Evolutionary conservation across 768 basidiomycete genomes (phyloP).

Genomic region (Tulasnella sp.): DNA sequence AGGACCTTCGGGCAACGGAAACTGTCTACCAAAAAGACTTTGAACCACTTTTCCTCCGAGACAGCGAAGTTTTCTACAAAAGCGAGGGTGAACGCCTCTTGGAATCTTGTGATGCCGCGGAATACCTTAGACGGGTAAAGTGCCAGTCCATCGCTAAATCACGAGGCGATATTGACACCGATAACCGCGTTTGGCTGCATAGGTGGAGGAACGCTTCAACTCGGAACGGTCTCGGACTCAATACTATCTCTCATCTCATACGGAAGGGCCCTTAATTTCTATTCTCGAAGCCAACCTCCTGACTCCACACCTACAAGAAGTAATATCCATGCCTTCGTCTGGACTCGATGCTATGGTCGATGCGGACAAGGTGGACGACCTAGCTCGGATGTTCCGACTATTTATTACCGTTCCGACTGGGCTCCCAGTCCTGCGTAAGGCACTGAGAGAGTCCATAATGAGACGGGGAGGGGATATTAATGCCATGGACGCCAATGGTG

Average conservation of each 20-base stretch:
- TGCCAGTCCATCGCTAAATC: conserved; percentile 25
- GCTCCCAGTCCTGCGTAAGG: conserved; percentile 45
- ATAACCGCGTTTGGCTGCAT: conserved; percentile 21
- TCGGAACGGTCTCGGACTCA: conserved; percentile 75
- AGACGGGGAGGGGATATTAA: conserved; percentile 73
- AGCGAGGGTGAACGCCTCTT: conserved; percentile 59
- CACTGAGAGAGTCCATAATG: conserved; percentile 59
- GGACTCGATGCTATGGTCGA: conserved; percentile 85
- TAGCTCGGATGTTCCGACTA: conserved; percentile 66
- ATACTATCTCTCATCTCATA: conserved; percentile 73
- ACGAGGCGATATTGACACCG: neutral
- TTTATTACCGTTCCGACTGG: conserved; percentile 59
- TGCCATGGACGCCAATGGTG: conserved; percentile 30
- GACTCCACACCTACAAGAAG: conserved; percentile 55
- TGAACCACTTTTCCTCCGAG: conserved; percentile 66
- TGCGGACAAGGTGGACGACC: conserved; percentile 57
- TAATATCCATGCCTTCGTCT: conserved; percentile 69
- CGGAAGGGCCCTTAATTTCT: conserved; percentile 49
- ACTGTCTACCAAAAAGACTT: conserved; percentile 74
- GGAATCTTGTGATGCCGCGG: conserved; percentile 62
- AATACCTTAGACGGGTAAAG: conserved; percentile 71
- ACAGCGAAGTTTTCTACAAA: conserved; percentile 69
- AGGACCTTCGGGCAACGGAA: conserved; percentile 27
- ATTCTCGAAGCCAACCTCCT: conserved; percentile 72
- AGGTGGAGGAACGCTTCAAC: conserved; percentile 71